A percentile compares a stretch with the other conserved stretches of the same genome.
phyloP scores from a whole-genome alignment of 176 grass and related monocot genomes.

The Bromus sterilis region DNA sequence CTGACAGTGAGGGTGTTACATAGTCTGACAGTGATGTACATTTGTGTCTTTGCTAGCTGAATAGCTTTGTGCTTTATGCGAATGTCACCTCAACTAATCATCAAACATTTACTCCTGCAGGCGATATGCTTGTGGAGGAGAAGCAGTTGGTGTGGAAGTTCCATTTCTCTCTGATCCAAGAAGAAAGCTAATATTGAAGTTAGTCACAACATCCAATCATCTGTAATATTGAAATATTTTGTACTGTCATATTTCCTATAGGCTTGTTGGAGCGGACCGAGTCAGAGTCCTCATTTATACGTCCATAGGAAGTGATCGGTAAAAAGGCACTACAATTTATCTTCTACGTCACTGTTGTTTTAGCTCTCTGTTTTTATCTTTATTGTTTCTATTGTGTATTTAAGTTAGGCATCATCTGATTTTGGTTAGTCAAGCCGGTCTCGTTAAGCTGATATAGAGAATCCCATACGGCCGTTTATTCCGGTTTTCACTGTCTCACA shows the following conservation, averaged over 20 bases:
- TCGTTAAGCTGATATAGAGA: too few relatives aligned
- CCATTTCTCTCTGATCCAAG: constrained; percentile 91
- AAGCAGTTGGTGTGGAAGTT: constrained; percentile 90
- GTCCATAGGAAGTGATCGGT: background rate
- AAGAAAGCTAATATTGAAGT: constrained; percentile 95
- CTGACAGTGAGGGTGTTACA: too few relatives aligned
- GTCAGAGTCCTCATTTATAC: background rate
- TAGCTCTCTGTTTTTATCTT: too few relatives aligned
- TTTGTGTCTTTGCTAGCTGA: background rate
- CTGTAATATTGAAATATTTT: background rate
- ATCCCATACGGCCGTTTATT: too few relatives aligned
- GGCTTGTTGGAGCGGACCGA: background rate
- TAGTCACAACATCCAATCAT: background rate
- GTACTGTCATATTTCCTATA: background rate
- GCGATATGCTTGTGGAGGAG: constrained; percentile 62
- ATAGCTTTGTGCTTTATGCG: constrained; percentile 2
- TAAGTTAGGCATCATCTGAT: too few relatives aligned
- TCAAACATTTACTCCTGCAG: constrained; percentile 80
- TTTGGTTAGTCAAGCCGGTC: too few relatives aligned
- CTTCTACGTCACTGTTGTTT: background rate
- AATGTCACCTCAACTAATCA: constrained; percentile 71
- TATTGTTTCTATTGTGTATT: too few relatives aligned
- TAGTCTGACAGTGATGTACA: background rate
- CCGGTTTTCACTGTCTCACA: too few relatives aligned
- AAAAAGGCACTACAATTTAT: background rate